Evolutionary conservation across 2,329 filamentous ascomycete species (phyloP), one percentile per base, ranked within the genome.

Genomic region (Scytalidium sp.): DNA sequence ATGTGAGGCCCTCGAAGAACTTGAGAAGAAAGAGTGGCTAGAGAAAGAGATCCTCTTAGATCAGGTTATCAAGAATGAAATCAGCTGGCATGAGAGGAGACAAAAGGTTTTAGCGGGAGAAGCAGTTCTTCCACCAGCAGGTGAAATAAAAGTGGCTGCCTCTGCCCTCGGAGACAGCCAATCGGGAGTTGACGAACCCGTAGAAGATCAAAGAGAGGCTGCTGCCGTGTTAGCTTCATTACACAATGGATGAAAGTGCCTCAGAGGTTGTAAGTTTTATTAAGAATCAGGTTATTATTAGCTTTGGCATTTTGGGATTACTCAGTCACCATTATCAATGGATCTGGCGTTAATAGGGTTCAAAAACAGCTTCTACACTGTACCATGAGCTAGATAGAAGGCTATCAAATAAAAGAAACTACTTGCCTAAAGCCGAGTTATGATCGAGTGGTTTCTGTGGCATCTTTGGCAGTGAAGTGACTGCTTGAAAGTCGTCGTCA

Each of bases 31-130:
- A 54, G 87, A 90, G 64, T 94, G 89, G 89, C 72, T 83, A 13
- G 83, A 88, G 68, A 93, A 93, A 68, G 88, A 94, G 68, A 77
- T 89, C 23, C 68, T 93, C 17, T 68, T 94, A n/a, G 81, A 89
- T 50, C 88, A 90, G 62, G 78, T 87, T 25, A 77, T 90, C 58
- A 69, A 78, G 60, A 77, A 74, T 60, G 88, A 93, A 65, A 75
- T 81, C 27, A 82, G 85, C 64, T 84, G 85, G 71, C 80, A 84
- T 58, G 72, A 77, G 50, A 74, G 82, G 46, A 76, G 81, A 39
- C 70, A 77, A 58, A 74, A 75, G 3, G 78, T 85, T 4, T 69
- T 84, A 19, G 71, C 70, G 2, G 75, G 74, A 9, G 67, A 67
- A 3, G 73, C 70, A 1, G 56, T 52, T 9, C 23, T 63, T 27